Evolutionary conservation across 345 rosid species (phyloP).

Genomic region (Erysimum cheiranthoides): DNA sequence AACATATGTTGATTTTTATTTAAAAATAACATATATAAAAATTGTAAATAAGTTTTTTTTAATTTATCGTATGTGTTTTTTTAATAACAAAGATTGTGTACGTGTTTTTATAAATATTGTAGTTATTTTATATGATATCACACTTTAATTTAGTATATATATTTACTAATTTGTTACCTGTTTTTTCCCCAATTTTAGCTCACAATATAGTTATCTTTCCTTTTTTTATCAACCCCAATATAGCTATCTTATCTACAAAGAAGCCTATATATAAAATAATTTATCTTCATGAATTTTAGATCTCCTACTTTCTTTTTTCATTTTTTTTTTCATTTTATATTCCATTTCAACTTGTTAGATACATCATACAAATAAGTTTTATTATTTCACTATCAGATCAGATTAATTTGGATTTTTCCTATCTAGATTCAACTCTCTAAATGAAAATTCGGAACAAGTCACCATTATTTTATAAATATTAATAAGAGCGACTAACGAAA

Average conservation of each 20-base stretch:
- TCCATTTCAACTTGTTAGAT: background rate
- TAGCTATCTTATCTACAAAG: background rate
- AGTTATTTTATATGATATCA: background rate
- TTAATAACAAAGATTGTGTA: background rate
- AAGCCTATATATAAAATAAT: constrained; percentile 2
- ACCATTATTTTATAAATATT: constrained; percentile 14
- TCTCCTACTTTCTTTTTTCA: constrained; percentile 1
- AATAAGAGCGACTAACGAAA: background rate
- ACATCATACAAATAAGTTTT: background rate
- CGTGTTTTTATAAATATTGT: background rate
- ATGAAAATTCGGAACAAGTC: constrained; percentile 29
- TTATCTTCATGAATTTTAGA: background rate
- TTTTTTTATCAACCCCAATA: background rate
- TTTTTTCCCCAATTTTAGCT: background rate
- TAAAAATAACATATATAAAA: background rate
- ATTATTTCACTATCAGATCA: background rate
- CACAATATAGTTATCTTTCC: background rate
- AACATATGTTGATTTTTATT: background rate
- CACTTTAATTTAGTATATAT: background rate
- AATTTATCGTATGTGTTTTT: background rate
- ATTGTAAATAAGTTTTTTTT: background rate
- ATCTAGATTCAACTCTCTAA: constrained; percentile 14
- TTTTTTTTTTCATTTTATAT: background rate
- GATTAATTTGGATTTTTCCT: constrained; percentile 6
- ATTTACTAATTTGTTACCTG: background rate